A percentile compares a stretch with the other conserved stretches of the same genome.
These are phyloP conservation scores for Ailanthus altissimus DNA, from an alignment of 345 rosid species.

Conservation along the genomic window DNA sequence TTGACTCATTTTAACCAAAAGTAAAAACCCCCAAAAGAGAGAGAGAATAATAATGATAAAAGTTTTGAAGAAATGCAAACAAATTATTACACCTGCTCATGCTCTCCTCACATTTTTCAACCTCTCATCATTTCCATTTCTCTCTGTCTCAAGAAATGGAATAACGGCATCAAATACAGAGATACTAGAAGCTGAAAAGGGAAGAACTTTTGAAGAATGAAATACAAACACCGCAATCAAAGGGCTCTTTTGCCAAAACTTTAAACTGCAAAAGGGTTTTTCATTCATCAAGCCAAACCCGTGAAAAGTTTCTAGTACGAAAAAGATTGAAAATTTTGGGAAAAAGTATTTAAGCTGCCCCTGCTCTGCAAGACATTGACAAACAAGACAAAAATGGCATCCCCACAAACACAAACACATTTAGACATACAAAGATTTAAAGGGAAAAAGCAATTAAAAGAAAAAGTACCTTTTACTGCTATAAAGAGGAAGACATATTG, in stretches of 20 bases:
- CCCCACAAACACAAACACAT: slow-evolving; percentile 2
- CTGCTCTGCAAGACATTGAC: slow-evolving; percentile 19
- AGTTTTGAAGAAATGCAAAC: slow-evolving; percentile 29
- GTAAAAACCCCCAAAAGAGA: slow-evolving; percentile 28
- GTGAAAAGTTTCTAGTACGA: slow-evolving; percentile 20
- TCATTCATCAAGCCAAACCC: slow-evolving; percentile 12
- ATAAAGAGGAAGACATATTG: slow-evolving; percentile 20
- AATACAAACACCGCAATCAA: slow-evolving; percentile 56
- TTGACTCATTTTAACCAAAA: slow-evolving; percentile 40
- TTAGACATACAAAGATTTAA: neutral
- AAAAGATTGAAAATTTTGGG: slow-evolving; percentile 25
- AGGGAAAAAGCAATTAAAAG: neutral
- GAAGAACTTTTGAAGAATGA: slow-evolving; percentile 27
- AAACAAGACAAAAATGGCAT: slow-evolving; percentile 29
- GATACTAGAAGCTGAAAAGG: slow-evolving; percentile 30
- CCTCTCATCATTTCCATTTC: slow-evolving; percentile 40
- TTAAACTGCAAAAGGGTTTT: slow-evolving; percentile 26
- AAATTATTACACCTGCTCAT: slow-evolving; percentile 47
- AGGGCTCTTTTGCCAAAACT: slow-evolving; percentile 37
- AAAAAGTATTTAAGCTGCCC: slow-evolving; percentile 24
- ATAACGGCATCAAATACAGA: slow-evolving; percentile 35
- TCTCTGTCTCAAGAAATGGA: slow-evolving; percentile 29
- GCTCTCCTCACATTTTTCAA: slow-evolving; percentile 44
- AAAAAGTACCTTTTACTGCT: slow-evolving; percentile 32
- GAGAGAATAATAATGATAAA: slow-evolving; percentile 14